A percentile compares a stretch with the other conserved stretches of the same genome.
These are phyloP conservation scores for Phytopythium boreale DNA, from an alignment of 352 stramenopile genomes.

Conservation along the genomic window DNA sequence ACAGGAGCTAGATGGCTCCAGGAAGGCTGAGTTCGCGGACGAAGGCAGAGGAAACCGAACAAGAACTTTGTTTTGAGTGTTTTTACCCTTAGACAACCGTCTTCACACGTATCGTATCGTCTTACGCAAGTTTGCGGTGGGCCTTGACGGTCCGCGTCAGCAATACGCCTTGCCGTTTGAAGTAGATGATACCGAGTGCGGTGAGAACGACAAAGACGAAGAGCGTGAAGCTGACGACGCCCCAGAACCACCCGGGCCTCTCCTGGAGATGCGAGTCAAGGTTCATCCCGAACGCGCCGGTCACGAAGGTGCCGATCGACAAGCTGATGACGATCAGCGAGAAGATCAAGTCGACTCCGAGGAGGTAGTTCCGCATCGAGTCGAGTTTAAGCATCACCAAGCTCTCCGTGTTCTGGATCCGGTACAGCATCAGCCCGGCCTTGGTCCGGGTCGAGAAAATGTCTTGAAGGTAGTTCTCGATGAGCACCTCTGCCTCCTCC, in stretches of 20 bases:
- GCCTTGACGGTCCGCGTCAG: constrained; percentile 4
- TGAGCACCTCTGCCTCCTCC: constrained; percentile 71
- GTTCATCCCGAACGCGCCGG: constrained; percentile 78
- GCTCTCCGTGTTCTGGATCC: constrained; percentile 75
- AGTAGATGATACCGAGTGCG: constrained; percentile 46
- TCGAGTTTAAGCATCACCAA: constrained; percentile 80
- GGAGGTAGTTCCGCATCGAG: constrained; percentile 76
- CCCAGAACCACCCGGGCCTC: constrained; percentile 52
- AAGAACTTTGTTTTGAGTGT: neutral
- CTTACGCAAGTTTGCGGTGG: neutral
- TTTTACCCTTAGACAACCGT: neutral
- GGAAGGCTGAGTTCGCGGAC: neutral
- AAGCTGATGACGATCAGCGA: constrained; percentile 59
- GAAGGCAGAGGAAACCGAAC: neutral
- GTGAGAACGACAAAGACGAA: constrained; percentile 46
- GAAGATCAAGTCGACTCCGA: constrained; percentile 74
- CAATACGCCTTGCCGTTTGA: constrained; percentile 57
- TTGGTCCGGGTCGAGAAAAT: constrained; percentile 79
- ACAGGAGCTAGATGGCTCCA: constrained; percentile 49
- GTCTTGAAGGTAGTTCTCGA: constrained; percentile 79
- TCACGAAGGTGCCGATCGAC: constrained; percentile 59
- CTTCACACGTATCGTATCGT: neutral
- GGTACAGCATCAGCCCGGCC: constrained; percentile 60
- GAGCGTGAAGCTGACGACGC: constrained; percentile 40
- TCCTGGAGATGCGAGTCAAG: constrained; percentile 46